These are phyloP conservation scores for Cucurbita ficifolia DNA, from an alignment of 306 rosid genomes.

Conservation along the genomic window DNA sequence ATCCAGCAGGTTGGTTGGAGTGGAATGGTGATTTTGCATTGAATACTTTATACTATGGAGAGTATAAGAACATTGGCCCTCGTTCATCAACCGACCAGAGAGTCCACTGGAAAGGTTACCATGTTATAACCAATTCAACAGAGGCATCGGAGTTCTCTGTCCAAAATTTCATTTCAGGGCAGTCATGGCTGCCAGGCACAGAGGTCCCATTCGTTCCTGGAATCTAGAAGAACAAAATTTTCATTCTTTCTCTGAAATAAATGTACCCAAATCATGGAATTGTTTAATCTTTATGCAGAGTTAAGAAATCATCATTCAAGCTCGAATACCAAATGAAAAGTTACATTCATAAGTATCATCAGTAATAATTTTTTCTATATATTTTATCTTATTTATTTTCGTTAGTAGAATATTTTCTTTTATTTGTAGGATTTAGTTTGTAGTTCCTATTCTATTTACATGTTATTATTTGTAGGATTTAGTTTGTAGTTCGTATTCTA, in stretches of 20 bases:
- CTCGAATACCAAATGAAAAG: not conserved
- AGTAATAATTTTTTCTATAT: too few species aligned
- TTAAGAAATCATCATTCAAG: not conserved
- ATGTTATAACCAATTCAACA: slow-evolving; percentile 12
- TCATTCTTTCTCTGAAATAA: not conserved
- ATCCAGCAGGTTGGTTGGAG: slow-evolving; percentile 43
- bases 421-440: too few species aligned
- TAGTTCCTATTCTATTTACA: too few species aligned
- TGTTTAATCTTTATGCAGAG: not conserved
- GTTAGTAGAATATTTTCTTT: too few species aligned
- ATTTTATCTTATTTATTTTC: too few species aligned
- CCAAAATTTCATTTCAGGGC: slow-evolving; percentile 29
- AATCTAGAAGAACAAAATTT: not conserved
- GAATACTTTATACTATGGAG: slow-evolving; percentile 38
- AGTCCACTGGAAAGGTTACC: slow-evolving; percentile 44
- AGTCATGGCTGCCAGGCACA: slow-evolving; percentile 33
- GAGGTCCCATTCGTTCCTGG: slow-evolving; percentile 28
- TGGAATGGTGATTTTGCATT: slow-evolving; percentile 42
- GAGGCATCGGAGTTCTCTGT: slow-evolving; percentile 28
- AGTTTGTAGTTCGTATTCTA: too few species aligned
- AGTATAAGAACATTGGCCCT: slow-evolving; percentile 34
- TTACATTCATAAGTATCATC: not conserved
- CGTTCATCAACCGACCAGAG: slow-evolving; percentile 22
- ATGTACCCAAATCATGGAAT: not conserved
- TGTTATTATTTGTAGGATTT: too few species aligned